These are phyloP conservation scores for Kodamaea arcana DNA, from an alignment of 1,139 yeast genomes.

Conservation along the genomic window DNA sequence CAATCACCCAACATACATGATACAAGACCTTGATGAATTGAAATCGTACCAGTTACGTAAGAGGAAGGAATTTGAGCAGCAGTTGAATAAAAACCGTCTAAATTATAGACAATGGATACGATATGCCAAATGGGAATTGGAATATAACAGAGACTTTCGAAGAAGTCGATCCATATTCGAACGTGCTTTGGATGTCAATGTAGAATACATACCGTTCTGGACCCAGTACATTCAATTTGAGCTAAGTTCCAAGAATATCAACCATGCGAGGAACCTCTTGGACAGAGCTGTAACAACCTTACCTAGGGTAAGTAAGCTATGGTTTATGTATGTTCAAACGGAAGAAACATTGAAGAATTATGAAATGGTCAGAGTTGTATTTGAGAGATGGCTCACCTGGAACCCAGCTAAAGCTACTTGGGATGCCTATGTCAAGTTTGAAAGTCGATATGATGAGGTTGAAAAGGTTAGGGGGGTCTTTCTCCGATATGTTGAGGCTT, in stretches of 20 bases:
- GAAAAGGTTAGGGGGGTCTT: conserved; percentile 57
- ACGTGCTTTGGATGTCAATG: conserved; percentile 76
- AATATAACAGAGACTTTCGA: conserved; percentile 65
- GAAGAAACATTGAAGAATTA: conserved; percentile 76
- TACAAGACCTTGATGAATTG: conserved; percentile 78
- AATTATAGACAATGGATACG: conserved; percentile 89
- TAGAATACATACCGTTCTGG: conserved; percentile 80
- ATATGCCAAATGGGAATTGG: conserved; percentile 84
- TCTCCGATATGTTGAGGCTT: conserved; percentile 50
- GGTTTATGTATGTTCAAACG: conserved; percentile 78
- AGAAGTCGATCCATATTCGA: conserved; percentile 85
- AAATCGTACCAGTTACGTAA: conserved; percentile 70
- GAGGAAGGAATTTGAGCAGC: conserved; percentile 80
- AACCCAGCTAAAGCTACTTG: conserved; percentile 63
- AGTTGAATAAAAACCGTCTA: conserved; percentile 73
- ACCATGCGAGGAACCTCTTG: conserved; percentile 83
- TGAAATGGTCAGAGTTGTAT: conserved; percentile 59
- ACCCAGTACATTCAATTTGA: conserved; percentile 77
- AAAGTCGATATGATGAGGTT: conserved; percentile 59
- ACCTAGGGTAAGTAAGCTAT: conserved; percentile 79
- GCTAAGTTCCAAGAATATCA: conserved; percentile 64
- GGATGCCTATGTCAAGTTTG: conserved; percentile 73
- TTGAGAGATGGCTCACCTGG: conserved; percentile 81
- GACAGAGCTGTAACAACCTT: conserved; percentile 72
- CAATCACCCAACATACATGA: conserved; percentile 48